Base-by-base conservation (phyloP, 495 filamentous ascomycete species). In the Pyrenula massariospora region DNA sequence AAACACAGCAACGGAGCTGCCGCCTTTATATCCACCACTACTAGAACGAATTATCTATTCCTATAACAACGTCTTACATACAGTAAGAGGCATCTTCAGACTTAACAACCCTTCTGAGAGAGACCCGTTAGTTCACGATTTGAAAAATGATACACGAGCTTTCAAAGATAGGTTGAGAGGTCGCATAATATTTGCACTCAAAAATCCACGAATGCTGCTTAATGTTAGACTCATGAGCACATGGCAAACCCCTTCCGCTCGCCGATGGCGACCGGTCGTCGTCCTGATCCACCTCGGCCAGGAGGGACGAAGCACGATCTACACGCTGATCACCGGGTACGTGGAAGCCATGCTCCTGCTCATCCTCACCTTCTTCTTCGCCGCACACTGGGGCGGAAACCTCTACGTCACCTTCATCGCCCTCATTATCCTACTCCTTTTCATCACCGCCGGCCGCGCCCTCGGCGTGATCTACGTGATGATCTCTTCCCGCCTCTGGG, bases 321-420 rank as follows among this genome's bases (percentile, higher is more conserved):
- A 21, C 12, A 63, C 59, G 11, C 59, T 63, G 2, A 48, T 63
- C 53, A 62, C 61, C 21, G 61, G 61, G 42, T 58, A 58, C 36
- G 24, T 55, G n/a, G 61, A 63, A 54, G 61, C 48, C 2, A 50
- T 15, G 2, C 53, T 63, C 10, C 59, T 63, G 5, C 50, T 63
- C 22, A 51, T 61, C 3, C 59, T 63, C 12, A 63, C 61, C 2
- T 62, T 63, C 53, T 63, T 63, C 56, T 63, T 63, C 54, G 56
- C 56, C 10, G 59, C 61, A 11, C 61, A 63, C 23, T 63, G 61
- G 61, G 61, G 59, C 53, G 61, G 61, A 2, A 63, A 63, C 25
- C 60, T 63, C 2, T 10, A 24, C 52, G 11, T 63, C 24, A 63
- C 61, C 10, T 25, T 55, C 24, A 51, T 47, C 10, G 55, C 61